Conservation (phyloP, 129 eudicot species). For the Saussurea involucrata region DNA sequence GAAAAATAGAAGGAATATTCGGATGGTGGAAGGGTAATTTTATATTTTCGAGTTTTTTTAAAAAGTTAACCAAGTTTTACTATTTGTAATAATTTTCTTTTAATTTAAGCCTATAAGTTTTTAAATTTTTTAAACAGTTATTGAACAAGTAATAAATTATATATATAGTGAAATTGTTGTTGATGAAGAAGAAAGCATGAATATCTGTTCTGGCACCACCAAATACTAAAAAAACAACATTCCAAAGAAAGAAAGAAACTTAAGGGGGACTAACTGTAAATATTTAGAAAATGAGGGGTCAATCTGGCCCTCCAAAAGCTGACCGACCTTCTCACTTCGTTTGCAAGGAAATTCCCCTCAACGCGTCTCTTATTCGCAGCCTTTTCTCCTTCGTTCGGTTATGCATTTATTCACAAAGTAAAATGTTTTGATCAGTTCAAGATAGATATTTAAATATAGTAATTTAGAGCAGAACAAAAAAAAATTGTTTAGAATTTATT, state of each 20-base stretch:
- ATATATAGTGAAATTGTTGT: too few species aligned
- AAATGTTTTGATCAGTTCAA: neutral
- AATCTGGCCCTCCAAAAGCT: neutral
- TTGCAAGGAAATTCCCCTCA: slow-evolving; percentile 15
- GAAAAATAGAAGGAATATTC: too few species aligned
- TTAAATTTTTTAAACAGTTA: too few species aligned
- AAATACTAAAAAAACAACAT: neutral
- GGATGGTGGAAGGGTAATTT: too few species aligned
- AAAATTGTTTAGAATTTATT: too few species aligned
- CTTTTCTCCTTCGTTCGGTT: slow-evolving; percentile 2
- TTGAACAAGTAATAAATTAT: too few species aligned
- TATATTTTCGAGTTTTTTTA: too few species aligned
- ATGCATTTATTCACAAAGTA: neutral
- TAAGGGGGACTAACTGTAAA: neutral
- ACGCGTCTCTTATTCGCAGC: slow-evolving; percentile 15
- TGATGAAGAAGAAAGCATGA: too few species aligned
- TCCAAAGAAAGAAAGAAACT: neutral
- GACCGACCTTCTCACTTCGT: slow-evolving; percentile 2
- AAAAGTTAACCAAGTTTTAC: too few species aligned
- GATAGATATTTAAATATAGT: neutral
- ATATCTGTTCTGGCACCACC: too few species aligned
- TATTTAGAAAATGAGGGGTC: neutral
- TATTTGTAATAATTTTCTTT: too few species aligned
- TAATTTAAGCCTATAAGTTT: too few species aligned
- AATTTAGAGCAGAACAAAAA: neutral